phyloP scores from a whole-genome alignment of 2,329 filamentous ascomycete species.

The Aureobasidium subglaciale region DNA sequence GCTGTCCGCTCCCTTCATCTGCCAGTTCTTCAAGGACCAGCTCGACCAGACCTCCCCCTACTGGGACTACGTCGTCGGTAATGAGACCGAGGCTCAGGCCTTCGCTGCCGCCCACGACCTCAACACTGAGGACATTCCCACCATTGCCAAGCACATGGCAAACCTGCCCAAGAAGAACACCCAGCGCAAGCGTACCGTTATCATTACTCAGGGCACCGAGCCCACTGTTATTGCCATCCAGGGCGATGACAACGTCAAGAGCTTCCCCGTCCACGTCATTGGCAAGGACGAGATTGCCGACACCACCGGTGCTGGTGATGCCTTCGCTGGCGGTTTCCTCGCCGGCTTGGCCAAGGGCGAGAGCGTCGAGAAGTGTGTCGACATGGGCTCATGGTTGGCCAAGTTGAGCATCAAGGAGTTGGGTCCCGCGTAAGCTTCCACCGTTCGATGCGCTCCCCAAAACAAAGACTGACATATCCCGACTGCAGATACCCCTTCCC shows the following conservation, averaged over 20 bases:
- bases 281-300: conserved; percentile 75
- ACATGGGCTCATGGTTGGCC: conserved; percentile 96
- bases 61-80: conserved; percentile 94
- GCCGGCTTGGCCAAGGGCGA: conserved; percentile 85
- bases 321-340: conserved; percentile 89
- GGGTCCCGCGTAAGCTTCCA: conserved; percentile 76
- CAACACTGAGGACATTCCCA: conserved; percentile 66
- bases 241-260: conserved; percentile 54
- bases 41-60: conserved; percentile 80
- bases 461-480: conserved; percentile 22
- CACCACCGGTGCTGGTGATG: conserved; percentile 92
- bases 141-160: conserved; percentile 80
- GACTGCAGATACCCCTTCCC: conserved; percentile 30
- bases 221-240: conserved; percentile 75
- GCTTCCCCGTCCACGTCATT: conserved; percentile 77
- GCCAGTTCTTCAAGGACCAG: conserved; percentile 95
- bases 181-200: conserved; percentile 73
- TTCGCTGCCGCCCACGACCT: conserved; percentile 79
- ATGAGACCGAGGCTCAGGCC: conserved; percentile 87
- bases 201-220: conserved; percentile 91
- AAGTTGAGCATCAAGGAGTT: conserved; percentile 90
- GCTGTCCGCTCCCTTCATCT: conserved; percentile 90
- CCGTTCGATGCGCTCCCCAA: conserved; percentile 28
- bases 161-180: conserved; percentile 87
- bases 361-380: conserved; percentile 67